Evolutionary conservation across 2,329 filamentous ascomycete species (phyloP).

Genomic region (Arthrinium puccinioides): DNA sequence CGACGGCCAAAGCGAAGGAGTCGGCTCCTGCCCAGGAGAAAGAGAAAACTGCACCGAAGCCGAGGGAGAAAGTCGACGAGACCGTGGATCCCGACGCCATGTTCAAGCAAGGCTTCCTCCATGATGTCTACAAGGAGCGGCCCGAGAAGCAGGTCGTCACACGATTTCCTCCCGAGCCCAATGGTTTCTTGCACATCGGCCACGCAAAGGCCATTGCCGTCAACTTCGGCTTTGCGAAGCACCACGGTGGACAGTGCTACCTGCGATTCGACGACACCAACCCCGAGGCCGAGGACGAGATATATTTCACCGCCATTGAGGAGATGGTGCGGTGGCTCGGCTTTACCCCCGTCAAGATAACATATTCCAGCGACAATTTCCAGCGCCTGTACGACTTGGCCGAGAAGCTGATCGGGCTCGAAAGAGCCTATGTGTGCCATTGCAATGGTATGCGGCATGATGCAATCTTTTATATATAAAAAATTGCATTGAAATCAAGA

Average conservation of each 20-base stretch:
- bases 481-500: too few species aligned
- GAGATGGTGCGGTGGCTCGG: conserved; percentile 83
- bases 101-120: conserved; percentile 74
- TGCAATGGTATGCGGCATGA: conserved; percentile 48
- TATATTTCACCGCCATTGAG: conserved; percentile 82
- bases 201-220: conserved; percentile 94
- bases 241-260: conserved; percentile 71
- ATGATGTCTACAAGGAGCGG: conserved; percentile 63
- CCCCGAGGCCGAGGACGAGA: conserved; percentile 84
- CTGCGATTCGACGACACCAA: conserved; percentile 92
- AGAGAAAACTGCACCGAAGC: conserved; percentile 16
- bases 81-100: conserved; percentile 53
- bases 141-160: conserved; percentile 57
- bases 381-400: conserved; percentile 81
- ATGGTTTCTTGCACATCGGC: conserved; percentile 88
- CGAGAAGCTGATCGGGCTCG: conserved; percentile 70
- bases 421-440: conserved; percentile 77
- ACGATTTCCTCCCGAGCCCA: conserved; percentile 80
- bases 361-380: conserved; percentile 88
- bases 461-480: too few species aligned
- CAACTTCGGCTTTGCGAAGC: conserved; percentile 90
- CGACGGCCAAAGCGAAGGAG: conserved; percentile 43
- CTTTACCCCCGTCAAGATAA: conserved; percentile 72
- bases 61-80: conserved; percentile 35
- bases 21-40: conserved; percentile 20